A percentile compares a stretch with the other conserved stretches of the same genome.
phyloP scores from a whole-genome alignment of 2,329 filamentous ascomycete genomes.

The Pestalotiopsis sp. region DNA sequence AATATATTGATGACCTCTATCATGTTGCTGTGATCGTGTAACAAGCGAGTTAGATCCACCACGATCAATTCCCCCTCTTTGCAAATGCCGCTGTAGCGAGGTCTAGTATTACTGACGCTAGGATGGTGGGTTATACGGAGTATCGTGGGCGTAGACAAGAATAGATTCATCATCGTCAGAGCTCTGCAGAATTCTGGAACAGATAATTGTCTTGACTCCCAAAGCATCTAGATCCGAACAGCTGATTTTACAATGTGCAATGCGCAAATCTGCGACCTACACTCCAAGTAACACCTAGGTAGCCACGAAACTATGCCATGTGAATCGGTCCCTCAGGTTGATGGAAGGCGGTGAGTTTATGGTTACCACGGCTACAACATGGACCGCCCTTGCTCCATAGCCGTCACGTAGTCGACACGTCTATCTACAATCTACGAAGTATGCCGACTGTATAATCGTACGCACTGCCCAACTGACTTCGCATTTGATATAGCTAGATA shows the following conservation, averaged over 20 bases:
- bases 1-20: background rate
- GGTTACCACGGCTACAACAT: background rate
- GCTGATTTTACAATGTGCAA: background rate
- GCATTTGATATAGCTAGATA: background rate
- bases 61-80: background rate
- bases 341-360: background rate
- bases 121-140: background rate
- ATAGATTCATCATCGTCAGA: background rate
- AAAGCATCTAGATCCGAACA: background rate
- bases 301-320: background rate
- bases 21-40: background rate
- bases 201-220: background rate
- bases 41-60: slow-evolving; percentile 5
- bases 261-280: background rate
- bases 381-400: background rate
- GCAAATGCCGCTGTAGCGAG: background rate
- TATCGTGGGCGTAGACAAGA: background rate
- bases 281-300: background rate
- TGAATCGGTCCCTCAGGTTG: background rate
- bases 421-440: background rate
- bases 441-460: background rate
- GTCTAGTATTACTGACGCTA: background rate
- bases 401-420: background rate
- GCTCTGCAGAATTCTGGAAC: background rate
- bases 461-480: background rate